Evolutionary conservation across 169 alveolate genomes (phyloP).

Genomic region (Eimeria necatrix): DNA sequence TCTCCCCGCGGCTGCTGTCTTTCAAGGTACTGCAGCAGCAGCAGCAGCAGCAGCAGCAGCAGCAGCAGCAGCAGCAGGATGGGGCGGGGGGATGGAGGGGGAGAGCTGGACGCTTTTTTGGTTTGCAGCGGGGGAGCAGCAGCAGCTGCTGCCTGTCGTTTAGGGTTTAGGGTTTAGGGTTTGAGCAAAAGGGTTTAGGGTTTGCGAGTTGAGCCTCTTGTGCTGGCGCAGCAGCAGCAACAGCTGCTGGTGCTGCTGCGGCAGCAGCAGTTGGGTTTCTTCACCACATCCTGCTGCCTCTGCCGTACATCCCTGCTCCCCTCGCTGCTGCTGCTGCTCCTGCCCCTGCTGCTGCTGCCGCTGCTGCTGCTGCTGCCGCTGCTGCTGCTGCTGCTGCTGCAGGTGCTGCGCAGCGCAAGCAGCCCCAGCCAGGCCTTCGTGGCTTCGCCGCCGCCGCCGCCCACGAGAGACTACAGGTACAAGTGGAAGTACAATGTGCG

Average conservation of each 20-base stretch:
- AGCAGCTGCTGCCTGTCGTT: no score
- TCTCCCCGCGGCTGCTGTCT: conserved; percentile 75
- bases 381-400: neutral
- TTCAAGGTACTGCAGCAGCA: conserved; percentile 65
- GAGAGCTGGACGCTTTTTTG: neutral
- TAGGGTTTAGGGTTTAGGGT: no score
- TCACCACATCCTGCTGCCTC: neutral
- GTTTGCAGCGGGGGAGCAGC: neutral
- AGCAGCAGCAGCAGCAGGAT: conserved; percentile 16
- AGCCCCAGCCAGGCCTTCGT: conserved; percentile 42
- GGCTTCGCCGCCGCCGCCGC: conserved; percentile 84
- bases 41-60: conserved; percentile 31
- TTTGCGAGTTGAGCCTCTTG: no score
- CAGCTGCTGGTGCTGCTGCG: no score
- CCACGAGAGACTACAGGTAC: conserved; percentile 92
- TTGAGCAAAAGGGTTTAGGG: no score
- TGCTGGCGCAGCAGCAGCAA: no score
- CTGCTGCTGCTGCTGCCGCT: neutral
- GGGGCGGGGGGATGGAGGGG: neutral
- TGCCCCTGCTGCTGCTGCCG: neutral
- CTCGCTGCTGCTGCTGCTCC: neutral
- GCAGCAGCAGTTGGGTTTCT: no score
- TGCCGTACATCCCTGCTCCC: neutral
- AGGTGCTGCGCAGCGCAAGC: conserved; percentile 62
- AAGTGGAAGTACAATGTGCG: conserved; percentile 91